Percentiles rank a stretch among this genome's conserved stretches.
Evolutionary conservation across 169 alveolate species (phyloP).

Genomic region (Eimeria necatrix): DNA sequence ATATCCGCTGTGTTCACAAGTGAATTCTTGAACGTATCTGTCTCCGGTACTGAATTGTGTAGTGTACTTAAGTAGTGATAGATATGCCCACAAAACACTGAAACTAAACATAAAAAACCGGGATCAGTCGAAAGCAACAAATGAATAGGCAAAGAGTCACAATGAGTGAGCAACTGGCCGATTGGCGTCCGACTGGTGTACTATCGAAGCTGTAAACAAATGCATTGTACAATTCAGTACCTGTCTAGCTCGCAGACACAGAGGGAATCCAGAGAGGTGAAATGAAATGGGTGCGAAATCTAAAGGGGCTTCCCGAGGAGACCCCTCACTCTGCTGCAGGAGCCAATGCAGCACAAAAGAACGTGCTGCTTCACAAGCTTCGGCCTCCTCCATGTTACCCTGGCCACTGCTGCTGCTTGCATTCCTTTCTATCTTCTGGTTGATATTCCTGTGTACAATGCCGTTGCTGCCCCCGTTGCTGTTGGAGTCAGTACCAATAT

Average conservation of each 20-base stretch:
- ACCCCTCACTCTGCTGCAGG: constrained; percentile 32
- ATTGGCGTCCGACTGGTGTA: no score
- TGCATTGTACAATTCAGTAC: not conserved
- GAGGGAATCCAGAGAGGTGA: not conserved
- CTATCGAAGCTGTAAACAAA: no score
- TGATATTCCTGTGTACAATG: not conserved
- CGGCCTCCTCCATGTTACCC: not conserved
- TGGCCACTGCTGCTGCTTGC: not conserved
- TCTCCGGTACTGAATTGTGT: no score
- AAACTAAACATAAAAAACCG: no score
- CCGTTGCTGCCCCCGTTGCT: not conserved
- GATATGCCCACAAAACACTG: no score
- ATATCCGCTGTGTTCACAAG: no score
- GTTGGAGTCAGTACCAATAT: not conserved
- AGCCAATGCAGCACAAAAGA: not conserved
- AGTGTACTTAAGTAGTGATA: no score
- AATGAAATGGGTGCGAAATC: not conserved
- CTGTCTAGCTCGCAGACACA: constrained; percentile 12
- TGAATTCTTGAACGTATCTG: no score
- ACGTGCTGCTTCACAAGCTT: constrained; percentile 9
- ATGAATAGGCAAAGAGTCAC: no score
- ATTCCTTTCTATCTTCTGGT: not conserved
- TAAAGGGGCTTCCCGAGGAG: not conserved
- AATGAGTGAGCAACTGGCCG: no score
- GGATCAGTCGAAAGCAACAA: no score